Conservation (phyloP, 768 basidiomycete genomes). For the Leccinellum rugosiceps region DNA sequence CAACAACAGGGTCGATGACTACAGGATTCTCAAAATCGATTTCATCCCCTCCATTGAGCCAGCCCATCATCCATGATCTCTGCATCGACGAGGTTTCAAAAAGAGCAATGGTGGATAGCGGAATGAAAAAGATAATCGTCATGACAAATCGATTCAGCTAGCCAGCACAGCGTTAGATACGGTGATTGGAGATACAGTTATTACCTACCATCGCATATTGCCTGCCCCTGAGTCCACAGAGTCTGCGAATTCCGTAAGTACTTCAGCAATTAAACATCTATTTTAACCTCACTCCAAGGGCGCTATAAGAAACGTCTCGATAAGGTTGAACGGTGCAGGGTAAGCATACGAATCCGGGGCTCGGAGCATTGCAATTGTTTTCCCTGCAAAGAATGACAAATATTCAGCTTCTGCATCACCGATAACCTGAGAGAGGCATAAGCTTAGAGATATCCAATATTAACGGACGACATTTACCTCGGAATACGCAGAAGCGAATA, state of each 20-base stretch:
- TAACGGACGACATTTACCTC: conserved; percentile 51
- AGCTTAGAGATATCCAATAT: not conserved
- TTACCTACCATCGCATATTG: conserved; percentile 55
- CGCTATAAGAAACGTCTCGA: conserved; percentile 76
- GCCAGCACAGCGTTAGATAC: conserved; percentile 4
- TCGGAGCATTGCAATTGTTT: conserved; percentile 81
- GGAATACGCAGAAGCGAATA: conserved; percentile 90
- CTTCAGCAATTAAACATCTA: not conserved
- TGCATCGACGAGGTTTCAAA: conserved; percentile 61
- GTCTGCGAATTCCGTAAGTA: conserved; percentile 29
- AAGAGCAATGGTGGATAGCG: conserved; percentile 69
- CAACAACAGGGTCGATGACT: conserved; percentile 58
- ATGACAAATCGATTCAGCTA: conserved; percentile 80
- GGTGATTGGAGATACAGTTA: not conserved
- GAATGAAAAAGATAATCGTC: conserved; percentile 77
- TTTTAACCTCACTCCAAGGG: conserved; percentile 73
- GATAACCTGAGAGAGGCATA: conserved; percentile 52
- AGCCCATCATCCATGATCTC: conserved; percentile 62
- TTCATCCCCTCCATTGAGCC: conserved; percentile 62
- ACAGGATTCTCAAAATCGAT: conserved; percentile 52
- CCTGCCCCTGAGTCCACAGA: conserved; percentile 43
- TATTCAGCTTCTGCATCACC: conserved; percentile 88
- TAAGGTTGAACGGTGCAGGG: conserved; percentile 89
- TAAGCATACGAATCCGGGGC: conserved; percentile 82
- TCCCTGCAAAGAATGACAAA: conserved; percentile 84